Conservation (phyloP, 2,329 filamentous ascomycete genomes). For the Nothomitra cinnamomea region DNA sequence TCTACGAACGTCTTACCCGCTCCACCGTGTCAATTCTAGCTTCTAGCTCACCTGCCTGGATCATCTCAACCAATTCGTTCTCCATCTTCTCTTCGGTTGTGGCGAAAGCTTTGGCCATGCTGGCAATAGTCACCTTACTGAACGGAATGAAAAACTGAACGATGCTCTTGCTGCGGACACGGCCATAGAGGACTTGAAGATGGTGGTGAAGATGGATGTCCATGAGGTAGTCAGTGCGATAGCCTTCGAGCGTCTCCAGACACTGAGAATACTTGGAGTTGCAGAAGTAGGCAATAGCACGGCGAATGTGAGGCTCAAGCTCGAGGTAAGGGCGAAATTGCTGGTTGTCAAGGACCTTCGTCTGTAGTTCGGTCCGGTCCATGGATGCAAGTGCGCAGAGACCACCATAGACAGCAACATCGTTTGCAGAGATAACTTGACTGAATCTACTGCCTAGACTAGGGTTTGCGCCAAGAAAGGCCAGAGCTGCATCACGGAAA, state of each 20-base stretch:
- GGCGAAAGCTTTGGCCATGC: conserved; percentile 62
- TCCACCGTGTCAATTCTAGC: conserved; percentile 77
- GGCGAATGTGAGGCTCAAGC: conserved; percentile 82
- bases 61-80: conserved; percentile 62
- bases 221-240: conserved; percentile 73
- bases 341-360: conserved; percentile 59
- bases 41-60: conserved; percentile 51
- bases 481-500: conserved; percentile 50
- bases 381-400: conserved; percentile 82
- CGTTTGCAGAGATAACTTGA: conserved; percentile 63
- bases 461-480: conserved; percentile 48
- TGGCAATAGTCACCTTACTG: conserved; percentile 66
- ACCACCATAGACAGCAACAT: conserved; percentile 82
- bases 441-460: conserved; percentile 41
- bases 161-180: conserved; percentile 80
- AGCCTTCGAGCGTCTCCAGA: conserved; percentile 63
- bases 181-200: conserved; percentile 49
- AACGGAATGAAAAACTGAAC: conserved; percentile 86
- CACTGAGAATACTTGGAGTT: conserved; percentile 79
- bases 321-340: conserved; percentile 79
- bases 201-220: conserved; percentile 73
- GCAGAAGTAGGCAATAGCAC: conserved; percentile 77
- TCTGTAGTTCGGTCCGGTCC: conserved; percentile 59
- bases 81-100: conserved; percentile 45
- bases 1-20: conserved; percentile 29